Percentiles rank a stretch among this genome's conserved stretches.
phyloP scores from a whole-genome alignment of 2,329 filamentous ascomycete species.

The Plenodomus biglobosus region DNA sequence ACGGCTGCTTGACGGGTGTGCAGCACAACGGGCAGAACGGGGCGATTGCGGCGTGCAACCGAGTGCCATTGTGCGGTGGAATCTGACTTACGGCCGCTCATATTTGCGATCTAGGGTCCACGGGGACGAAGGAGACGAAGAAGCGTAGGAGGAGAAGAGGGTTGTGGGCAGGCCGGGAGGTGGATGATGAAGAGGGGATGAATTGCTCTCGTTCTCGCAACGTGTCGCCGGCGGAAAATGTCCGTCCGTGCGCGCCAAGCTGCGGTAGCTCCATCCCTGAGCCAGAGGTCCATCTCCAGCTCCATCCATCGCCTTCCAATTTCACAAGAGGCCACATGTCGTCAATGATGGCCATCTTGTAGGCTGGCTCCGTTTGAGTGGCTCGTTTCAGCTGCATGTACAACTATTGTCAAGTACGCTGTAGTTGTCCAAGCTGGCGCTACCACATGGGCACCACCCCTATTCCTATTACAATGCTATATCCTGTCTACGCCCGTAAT shows the following conservation, averaged over 20 bases:
- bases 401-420: too few species aligned
- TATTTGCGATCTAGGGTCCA: slow-evolving; percentile 49
- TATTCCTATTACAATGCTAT: neutral
- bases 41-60: too few species aligned
- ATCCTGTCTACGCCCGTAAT: neutral
- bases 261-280: slow-evolving; percentile 32
- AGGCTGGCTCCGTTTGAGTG: neutral
- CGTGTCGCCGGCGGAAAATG: slow-evolving; percentile 31
- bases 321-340: neutral
- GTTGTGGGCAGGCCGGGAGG: slow-evolving; percentile 29
- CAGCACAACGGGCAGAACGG: too few species aligned
- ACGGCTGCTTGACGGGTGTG: too few species aligned
- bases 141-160: slow-evolving; percentile 31
- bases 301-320: neutral
- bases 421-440: too few species aligned
- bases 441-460: too few species aligned
- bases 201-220: slow-evolving; percentile 26
- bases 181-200: slow-evolving; percentile 35
- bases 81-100: slow-evolving; percentile 60
- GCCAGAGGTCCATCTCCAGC: neutral
- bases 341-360: neutral
- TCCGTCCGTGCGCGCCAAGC: slow-evolving; percentile 19
- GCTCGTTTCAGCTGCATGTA: too few species aligned
- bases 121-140: slow-evolving; percentile 38
- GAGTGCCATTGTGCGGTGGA: slow-evolving; percentile 32